These are phyloP conservation scores for Inga laurina DNA, from an alignment of 306 rosid genomes.

Conservation along the genomic window DNA sequence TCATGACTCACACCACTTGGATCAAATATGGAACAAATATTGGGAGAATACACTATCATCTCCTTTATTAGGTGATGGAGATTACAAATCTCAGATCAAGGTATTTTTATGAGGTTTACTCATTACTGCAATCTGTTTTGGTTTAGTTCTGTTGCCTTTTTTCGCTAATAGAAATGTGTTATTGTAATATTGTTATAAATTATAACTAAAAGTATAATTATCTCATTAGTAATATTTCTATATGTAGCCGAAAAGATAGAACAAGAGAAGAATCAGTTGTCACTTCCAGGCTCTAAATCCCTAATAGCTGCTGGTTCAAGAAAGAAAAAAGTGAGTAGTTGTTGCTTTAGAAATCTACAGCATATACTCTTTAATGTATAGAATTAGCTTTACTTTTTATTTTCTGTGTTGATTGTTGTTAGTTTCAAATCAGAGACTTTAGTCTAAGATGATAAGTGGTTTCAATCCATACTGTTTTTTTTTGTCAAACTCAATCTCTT, in stretches of 20 bases:
- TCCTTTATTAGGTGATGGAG: constrained; percentile 91
- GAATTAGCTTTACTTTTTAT: neutral
- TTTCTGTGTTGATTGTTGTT: neutral
- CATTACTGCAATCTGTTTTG: neutral
- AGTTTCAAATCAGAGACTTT: no score
- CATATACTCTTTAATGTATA: neutral
- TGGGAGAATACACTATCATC: constrained; percentile 96
- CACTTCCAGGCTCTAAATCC: constrained; percentile 42
- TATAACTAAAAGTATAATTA: constrained; percentile 2
- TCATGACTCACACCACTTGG: constrained; percentile 91
- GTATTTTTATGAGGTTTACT: constrained; percentile 40
- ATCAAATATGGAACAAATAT: constrained; percentile 92
- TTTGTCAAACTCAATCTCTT: neutral
- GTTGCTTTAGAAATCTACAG: neutral
- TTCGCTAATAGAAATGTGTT: neutral
- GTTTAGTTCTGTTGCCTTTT: neutral
- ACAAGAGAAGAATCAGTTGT: constrained; percentile 54
- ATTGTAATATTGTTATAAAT: neutral
- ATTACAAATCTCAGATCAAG: constrained; percentile 93
- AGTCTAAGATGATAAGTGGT: no score
- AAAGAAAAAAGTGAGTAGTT: constrained; percentile 62
- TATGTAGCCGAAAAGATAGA: constrained; percentile 94
- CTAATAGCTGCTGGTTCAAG: constrained; percentile 67
- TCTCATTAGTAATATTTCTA: constrained; percentile 13
- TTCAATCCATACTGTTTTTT: no score